Evolutionary conservation across 106 monocot genomes (phyloP).

Genomic region (Hemerocallis citrina): DNA sequence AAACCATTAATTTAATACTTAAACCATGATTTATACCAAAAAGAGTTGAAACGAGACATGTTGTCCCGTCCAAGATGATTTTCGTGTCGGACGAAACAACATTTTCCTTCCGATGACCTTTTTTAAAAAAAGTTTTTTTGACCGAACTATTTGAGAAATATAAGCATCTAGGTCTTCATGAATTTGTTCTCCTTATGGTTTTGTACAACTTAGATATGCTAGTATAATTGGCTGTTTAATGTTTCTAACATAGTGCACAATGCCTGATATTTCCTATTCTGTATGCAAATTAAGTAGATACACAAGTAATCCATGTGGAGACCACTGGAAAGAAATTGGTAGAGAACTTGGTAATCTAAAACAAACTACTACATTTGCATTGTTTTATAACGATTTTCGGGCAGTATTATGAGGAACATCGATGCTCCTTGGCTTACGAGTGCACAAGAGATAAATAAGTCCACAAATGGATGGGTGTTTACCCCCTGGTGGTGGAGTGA

Average conservation of each 20-base stretch:
- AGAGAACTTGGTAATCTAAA: not conserved
- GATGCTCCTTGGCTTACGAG: not conserved
- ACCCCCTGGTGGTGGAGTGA: not conserved
- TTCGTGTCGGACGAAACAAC: no score
- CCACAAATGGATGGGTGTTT: not conserved
- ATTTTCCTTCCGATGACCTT: no score
- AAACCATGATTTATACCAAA: no score
- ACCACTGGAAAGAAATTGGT: not conserved
- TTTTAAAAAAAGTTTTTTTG: no score
- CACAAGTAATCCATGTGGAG: not conserved
- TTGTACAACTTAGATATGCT: constrained; percentile 1
- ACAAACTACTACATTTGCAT: not conserved
- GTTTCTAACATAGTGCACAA: not conserved
- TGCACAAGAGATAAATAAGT: not conserved
- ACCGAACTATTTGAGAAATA: no score
- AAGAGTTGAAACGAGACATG: no score
- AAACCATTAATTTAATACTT: no score
- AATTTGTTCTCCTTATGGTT: no score
- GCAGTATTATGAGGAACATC: not conserved
- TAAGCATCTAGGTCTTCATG: no score
- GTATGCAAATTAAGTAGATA: constrained; percentile 6
- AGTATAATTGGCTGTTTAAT: not conserved
- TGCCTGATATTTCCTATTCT: not conserved
- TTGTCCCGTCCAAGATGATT: no score
- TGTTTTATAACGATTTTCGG: not conserved